These are phyloP conservation scores for Epichloe festucae DNA, from an alignment of 2,329 filamentous ascomycete genomes.

Conservation along the genomic window DNA sequence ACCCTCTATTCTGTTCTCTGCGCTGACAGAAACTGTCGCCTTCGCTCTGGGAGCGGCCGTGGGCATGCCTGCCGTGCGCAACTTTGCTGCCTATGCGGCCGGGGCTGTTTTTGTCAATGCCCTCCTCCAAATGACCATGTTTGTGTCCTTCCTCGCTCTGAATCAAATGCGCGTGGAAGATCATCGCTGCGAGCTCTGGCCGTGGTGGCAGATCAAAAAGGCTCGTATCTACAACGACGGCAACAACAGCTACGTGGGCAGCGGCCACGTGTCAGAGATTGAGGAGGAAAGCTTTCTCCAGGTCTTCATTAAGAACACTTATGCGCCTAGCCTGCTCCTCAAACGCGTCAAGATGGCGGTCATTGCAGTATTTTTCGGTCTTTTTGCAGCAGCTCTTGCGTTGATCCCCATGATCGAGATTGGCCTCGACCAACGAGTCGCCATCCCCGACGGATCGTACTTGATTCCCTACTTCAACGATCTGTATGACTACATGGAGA, in stretches of 20 bases:
- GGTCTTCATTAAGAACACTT: conserved; percentile 77
- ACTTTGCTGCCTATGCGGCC: conserved; percentile 93
- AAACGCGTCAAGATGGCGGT: conserved; percentile 69
- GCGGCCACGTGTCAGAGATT: conserved; percentile 51
- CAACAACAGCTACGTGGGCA: conserved; percentile 40
- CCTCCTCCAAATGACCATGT: conserved; percentile 93
- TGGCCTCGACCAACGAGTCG: conserved; percentile 87
- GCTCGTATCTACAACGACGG: conserved; percentile 53
- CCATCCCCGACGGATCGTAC: conserved; percentile 87
- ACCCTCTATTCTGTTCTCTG: conserved; percentile 88
- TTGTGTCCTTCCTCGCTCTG: conserved; percentile 77
- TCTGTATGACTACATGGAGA: conserved; percentile 81
- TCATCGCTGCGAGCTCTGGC: conserved; percentile 80
- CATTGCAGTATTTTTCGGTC: conserved; percentile 68
- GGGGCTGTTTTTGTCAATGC: conserved; percentile 97
- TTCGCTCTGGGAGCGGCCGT: conserved; percentile 89
- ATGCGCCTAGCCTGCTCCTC: conserved; percentile 69
- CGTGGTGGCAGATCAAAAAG: conserved; percentile 70
- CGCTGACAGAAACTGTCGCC: conserved; percentile 84
- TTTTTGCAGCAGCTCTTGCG: conserved; percentile 76
- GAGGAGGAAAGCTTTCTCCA: conserved; percentile 77
- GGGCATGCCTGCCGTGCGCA: conserved; percentile 93
- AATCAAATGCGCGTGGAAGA: conserved; percentile 88
- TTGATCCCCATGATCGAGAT: conserved; percentile 75
- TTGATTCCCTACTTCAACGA: conserved; percentile 95